Base-by-base conservation (phyloP, 1,139 yeast species). In the Taphrina flavorubra region DNA sequence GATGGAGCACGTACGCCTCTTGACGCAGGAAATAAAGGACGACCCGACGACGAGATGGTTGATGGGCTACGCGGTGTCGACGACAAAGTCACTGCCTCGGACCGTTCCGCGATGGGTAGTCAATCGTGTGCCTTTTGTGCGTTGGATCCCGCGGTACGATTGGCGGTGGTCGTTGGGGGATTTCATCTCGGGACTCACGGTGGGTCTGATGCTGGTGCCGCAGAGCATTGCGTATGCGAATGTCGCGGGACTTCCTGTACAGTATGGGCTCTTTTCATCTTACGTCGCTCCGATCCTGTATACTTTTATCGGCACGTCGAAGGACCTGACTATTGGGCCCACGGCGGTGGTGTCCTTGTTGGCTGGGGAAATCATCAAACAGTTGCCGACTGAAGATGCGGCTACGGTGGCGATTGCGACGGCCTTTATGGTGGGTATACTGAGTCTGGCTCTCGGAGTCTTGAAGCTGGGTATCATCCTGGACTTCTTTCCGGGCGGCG, bases 161-260 rank as follows among this genome's bases (percentile, higher is more conserved):
- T 76, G 82, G 18, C 83, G 83, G 60, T 92, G 97, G 97, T 81
- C 88, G 18, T 85, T 86, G 71, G 86, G 92, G 60, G 98, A 92
- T 78, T 78, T 92, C 72, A 87, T 92, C 72, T 97, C 97, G 2
- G 97, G 97, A 76, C 83, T 92, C 70, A 90, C 97, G 1, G 97
- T 92, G 13, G 97, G 97, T 58, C 87, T 90, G 72, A 97, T 92
- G 31, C 83, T 92, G 74, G 97, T 92, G 36, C 97, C 98, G 2
- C 98, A 92, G 79, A 87, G 95, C 8, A 92, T 92, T 97, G 91
- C 97, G 0, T 92, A 92, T 76, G 97, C 97, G 11, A 87, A 86
- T 76, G 81, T 92, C 71, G 98, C 98, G 4, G 86, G 90, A 1
- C 83, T 92, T 71, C 83, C 87, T 6, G 86, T 97, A 6, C 89